Evolutionary conservation across 2,329 filamentous ascomycete species (phyloP), one percentile per base, ranked within the genome.

Genomic region (Colletotrichum orbiculare): DNA sequence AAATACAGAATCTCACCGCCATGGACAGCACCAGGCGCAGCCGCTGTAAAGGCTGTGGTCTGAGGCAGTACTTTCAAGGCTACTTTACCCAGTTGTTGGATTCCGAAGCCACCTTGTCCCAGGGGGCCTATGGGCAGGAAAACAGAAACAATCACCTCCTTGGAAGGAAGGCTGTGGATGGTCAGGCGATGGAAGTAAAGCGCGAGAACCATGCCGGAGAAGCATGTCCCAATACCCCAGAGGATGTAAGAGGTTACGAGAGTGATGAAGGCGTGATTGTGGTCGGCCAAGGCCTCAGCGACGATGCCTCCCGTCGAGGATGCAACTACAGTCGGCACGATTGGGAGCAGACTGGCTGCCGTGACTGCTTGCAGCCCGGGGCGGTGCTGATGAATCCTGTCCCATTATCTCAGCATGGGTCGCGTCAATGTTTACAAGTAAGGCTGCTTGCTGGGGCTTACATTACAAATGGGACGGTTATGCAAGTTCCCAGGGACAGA

Each of bases 101-200:
- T 82, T 53, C 80, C 84, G 71, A 85, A 92, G 2, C 87, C 88
- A 12, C 89, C 89, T 73, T 90, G 87, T 0, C 89, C 89, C 0
- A 91, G 76, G 0, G 89, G 89, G 0, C 90, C 89, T 0, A 92
- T 79, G 1, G 90, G 89, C 0, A 92, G 77, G 69, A 92, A 90
- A 7, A 87, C 85, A 2, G 86, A 89, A 9, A 91, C 88, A 47
- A 92, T 88, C 60, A 88, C 85, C 71, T 91, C 90, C 53, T 85
- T 82, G 1, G 88, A 85, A 0, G 89, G 89, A 12, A 92, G 81
- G 43, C 88, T 87, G 75, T 92, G 85, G 3, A 92, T 74, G 4
- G 86, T 87, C 9, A 93, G 80, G 10, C 90, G 87, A 64, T 90
- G 87, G 71, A 91, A 91, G 75, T 92, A 93, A 42, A 92, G 83